Evolutionary conservation across 2,329 filamentous ascomycete species (phyloP).

Genomic region (Hypoxylon sp.): DNA sequence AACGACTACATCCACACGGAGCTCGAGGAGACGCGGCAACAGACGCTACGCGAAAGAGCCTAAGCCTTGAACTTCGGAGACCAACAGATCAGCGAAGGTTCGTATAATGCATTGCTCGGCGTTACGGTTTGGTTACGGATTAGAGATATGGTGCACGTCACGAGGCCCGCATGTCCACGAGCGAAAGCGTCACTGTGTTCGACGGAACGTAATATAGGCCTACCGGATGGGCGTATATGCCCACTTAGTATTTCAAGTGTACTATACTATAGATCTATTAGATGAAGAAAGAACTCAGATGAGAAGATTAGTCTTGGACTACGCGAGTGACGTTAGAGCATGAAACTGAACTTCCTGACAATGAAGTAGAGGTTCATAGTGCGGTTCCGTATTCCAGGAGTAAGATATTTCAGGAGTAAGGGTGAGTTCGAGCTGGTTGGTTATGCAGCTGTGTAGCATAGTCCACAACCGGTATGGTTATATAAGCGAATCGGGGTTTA

Average conservation of each 20-base stretch:
- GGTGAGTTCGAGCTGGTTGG: too few relatives aligned
- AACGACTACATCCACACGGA: constrained; percentile 62
- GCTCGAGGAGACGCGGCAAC: constrained; percentile 57
- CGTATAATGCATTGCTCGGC: constrained; percentile 27
- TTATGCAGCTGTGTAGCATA: not conserved
- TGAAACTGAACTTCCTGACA: too few relatives aligned
- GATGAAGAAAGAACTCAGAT: too few relatives aligned
- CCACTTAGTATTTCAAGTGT: too few relatives aligned
- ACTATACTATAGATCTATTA: too few relatives aligned
- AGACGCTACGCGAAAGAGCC: constrained; percentile 38
- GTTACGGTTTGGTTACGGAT: constrained; percentile 22
- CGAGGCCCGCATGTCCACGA: constrained; percentile 12
- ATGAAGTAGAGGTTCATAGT: too few relatives aligned
- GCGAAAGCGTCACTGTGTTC: too few relatives aligned
- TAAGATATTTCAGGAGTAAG: too few relatives aligned
- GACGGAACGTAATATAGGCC: too few relatives aligned
- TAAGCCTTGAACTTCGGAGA: not conserved
- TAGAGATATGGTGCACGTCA: constrained; percentile 11
- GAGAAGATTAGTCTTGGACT: too few relatives aligned
- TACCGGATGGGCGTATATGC: too few relatives aligned
- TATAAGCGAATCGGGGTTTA: not conserved
- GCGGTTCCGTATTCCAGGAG: not conserved
- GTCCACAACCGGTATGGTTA: not conserved
- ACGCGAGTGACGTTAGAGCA: too few relatives aligned
- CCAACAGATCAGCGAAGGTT: not conserved